These are phyloP conservation scores for Camellia oleifera DNA, from an alignment of 179 eudicot species.

Conservation along the genomic window DNA sequence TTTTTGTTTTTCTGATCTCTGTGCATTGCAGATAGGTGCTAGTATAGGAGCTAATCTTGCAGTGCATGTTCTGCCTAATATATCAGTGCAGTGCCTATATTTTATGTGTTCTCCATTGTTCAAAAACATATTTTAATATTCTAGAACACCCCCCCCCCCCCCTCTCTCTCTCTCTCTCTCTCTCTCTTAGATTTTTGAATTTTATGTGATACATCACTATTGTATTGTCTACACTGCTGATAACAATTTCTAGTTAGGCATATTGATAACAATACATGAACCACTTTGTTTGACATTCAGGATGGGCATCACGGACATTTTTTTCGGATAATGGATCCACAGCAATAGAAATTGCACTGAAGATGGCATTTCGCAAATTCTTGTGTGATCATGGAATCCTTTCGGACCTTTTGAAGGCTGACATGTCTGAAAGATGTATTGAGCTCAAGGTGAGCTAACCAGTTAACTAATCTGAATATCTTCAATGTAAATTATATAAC, in stretches of 20 bases:
- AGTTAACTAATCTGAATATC: not conserved
- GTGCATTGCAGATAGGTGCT: too few relatives aligned
- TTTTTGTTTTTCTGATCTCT: too few relatives aligned
- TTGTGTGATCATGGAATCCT: constrained; percentile 51
- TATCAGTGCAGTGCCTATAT: not conserved
- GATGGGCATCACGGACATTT: constrained; percentile 93
- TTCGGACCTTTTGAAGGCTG: constrained; percentile 27
- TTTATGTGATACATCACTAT: not conserved
- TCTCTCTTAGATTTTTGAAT: not conserved
- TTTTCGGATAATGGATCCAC: constrained; percentile 98
- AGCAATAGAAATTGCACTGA: constrained; percentile 92
- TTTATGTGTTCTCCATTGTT: not conserved
- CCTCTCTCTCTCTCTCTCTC: not conserved
- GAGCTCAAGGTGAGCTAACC: constrained; percentile 65
- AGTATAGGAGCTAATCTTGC: too few relatives aligned
- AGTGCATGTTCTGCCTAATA: too few relatives aligned
- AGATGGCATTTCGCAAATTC: constrained; percentile 98
- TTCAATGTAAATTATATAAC: not conserved
- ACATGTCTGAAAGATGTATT: constrained; percentile 25
- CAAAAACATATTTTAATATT: not conserved
- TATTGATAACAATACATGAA: not conserved
- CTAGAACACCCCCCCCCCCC: not conserved
- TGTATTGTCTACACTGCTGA: not conserved
- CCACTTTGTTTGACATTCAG: constrained; percentile 29
- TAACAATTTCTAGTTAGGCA: not conserved